Base-by-base conservation (phyloP, 1,139 yeast species). In the Kodamaea plutei region DNA sequence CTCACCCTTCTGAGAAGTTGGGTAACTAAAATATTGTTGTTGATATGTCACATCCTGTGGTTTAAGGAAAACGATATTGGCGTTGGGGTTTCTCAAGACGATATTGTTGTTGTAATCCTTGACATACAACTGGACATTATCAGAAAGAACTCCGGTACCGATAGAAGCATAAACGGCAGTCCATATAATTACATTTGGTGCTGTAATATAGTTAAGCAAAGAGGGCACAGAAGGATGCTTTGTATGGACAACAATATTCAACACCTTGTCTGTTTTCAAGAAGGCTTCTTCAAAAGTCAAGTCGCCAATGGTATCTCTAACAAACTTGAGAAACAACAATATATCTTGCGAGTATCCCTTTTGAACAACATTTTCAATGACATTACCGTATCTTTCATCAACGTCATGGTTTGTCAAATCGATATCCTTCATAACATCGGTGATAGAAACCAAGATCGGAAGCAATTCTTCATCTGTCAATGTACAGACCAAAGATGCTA, bases 271-370 rank as follows among this genome's bases (percentile, higher is more conserved):
- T 0, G 96, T 87, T 37, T 81, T 78, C 43, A 84, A 72, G 52
- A 83, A 87, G 0, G 97, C 96, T 53, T 91, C 97, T 54, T 87
- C 95, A 56, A 91, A 91, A 0, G 97, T 91, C 52, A 83, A 58
- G 45, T 84, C 83, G 1, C 93, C 95, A 15, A 89, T 73, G n/a
- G 79, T 73, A 39, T 75, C 77, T 34, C 82, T 60, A 3, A 87
- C 95, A 52, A 80, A 88, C 47, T 80, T 81, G 52, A 85, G 75
- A 40, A 89, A 85, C 11, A 84, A 60, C 36, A 83, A 63, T 27
- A 88, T 79, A 48, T 89, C 96, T 35, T 85, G 93, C 0, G 95
- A 84, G 49, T 84, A 84, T 1, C 94, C 89, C 37, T 84, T 83
- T 29, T 61, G 61, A 8, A 80, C 70, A 4, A 81, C 79, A 44